A percentile compares a stretch with the other conserved stretches of the same genome.
These are phyloP conservation scores for Periglandula ipomoeae DNA, from an alignment of 2,329 filamentous ascomycete genomes.

Conservation along the genomic window DNA sequence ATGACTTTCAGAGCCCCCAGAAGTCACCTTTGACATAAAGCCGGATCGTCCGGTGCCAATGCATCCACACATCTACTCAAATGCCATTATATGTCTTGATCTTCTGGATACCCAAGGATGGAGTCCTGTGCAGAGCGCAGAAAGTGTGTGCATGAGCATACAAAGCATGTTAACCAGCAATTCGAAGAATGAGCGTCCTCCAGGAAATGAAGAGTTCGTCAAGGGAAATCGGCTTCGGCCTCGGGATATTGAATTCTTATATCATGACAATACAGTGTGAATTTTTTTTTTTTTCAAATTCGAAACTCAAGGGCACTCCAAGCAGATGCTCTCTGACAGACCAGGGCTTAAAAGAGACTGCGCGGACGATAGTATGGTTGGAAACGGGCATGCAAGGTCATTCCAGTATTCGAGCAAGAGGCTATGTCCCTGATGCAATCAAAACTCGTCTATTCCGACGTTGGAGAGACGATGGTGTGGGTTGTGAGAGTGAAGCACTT, in stretches of 20 bases:
- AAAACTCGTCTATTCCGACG: too few species aligned
- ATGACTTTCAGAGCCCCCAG: constrained; percentile 64
- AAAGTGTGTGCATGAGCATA: constrained; percentile 93
- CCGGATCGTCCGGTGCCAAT: constrained; percentile 68
- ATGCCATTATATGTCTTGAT: constrained; percentile 97
- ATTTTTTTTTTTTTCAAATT: not conserved
- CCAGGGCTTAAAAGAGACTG: too few species aligned
- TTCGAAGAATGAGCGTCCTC: constrained; percentile 79
- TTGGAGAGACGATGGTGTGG: too few species aligned
- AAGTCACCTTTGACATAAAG: constrained; percentile 76
- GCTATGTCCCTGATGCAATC: too few species aligned
- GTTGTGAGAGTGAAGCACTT: too few species aligned
- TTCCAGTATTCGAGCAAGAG: too few species aligned
- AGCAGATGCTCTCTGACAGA: too few species aligned
- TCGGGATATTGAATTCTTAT: constrained; percentile 85
- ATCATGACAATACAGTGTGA: constrained; percentile 77
- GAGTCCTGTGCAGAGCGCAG: constrained; percentile 94
- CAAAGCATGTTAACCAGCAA: constrained; percentile 99
- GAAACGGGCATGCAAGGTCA: too few species aligned
- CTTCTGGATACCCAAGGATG: constrained; percentile 81
- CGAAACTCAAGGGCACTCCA: too few species aligned
- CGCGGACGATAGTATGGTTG: too few species aligned
- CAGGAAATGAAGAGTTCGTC: constrained; percentile 86
- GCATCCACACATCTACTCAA: constrained; percentile 96
- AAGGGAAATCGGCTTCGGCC: constrained; percentile 68